These are phyloP conservation scores for Phytophthora colocasiae DNA, from an alignment of 352 stramenopile genomes.

Conservation along the genomic window DNA sequence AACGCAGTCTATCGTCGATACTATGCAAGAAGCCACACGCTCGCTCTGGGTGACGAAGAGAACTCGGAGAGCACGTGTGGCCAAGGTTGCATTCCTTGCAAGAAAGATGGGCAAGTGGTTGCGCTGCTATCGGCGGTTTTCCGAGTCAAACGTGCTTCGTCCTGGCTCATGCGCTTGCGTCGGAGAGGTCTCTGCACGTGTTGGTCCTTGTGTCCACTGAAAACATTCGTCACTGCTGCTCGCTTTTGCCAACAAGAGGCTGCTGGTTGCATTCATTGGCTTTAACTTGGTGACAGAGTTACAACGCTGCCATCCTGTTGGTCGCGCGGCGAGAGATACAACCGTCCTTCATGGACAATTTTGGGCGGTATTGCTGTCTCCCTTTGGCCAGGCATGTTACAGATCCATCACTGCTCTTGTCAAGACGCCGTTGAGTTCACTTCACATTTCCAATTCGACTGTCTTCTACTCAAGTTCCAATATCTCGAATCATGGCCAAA, in stretches of 20 bases:
- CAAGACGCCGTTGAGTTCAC: not conserved
- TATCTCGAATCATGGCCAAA: slow-evolving; percentile 30
- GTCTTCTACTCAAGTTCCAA: slow-evolving; percentile 23
- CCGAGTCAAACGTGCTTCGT: slow-evolving; percentile 16
- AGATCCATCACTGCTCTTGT: not conserved
- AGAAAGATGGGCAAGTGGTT: slow-evolving; percentile 21
- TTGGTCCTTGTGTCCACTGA: not conserved
- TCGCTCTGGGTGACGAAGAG: slow-evolving; percentile 19
- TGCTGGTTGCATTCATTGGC: slow-evolving; percentile 18
- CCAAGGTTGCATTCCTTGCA: slow-evolving; percentile 18
- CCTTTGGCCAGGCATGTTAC: not conserved
- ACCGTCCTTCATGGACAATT: slow-evolving; percentile 20
- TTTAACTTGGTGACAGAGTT: slow-evolving; percentile 14
- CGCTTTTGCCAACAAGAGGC: slow-evolving; percentile 13
- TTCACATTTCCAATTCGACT: slow-evolving; percentile 22
- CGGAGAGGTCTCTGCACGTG: slow-evolving; percentile 25
- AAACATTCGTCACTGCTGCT: slow-evolving; percentile 4
- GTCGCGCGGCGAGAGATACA: slow-evolving; percentile 6
- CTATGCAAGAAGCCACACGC: slow-evolving; percentile 15
- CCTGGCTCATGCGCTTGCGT: slow-evolving; percentile 19
- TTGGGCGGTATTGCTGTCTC: slow-evolving; percentile 5
- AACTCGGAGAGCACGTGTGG: slow-evolving; percentile 6
- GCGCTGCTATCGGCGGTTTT: not conserved
- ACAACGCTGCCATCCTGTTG: slow-evolving; percentile 13
- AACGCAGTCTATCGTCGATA: slow-evolving; percentile 23